A percentile compares a stretch with the other conserved stretches of the same genome.
Conservation (phyloP, 106 monocot genomes). For the Hemerocallis citrina region DNA sequence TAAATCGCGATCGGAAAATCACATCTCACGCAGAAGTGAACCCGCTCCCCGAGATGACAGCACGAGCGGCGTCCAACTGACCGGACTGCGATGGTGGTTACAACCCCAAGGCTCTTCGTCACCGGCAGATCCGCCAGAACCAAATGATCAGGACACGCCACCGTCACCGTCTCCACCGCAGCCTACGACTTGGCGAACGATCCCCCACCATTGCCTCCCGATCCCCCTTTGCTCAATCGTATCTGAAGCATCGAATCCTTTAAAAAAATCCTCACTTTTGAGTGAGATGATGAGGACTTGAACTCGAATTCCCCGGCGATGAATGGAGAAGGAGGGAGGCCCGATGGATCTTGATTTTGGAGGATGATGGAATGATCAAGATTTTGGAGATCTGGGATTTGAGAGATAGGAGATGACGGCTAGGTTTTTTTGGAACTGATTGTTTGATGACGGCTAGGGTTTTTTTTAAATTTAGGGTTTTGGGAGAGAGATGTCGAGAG, state of each 20-base stretch:
- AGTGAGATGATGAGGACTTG: too few relatives aligned
- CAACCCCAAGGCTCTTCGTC: slow-evolving; percentile 16
- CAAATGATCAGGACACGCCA: slow-evolving; percentile 22
- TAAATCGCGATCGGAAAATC: slow-evolving; percentile 42
- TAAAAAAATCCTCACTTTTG: too few relatives aligned
- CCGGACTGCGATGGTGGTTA: neutral
- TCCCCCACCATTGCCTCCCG: slow-evolving; percentile 29
- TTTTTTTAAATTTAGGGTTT: too few relatives aligned
- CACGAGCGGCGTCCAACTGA: slow-evolving; percentile 16
- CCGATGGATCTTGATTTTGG: too few relatives aligned
- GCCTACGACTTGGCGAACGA: slow-evolving; percentile 5
- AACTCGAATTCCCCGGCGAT: too few relatives aligned
- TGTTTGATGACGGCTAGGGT: too few relatives aligned
- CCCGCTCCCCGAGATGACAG: slow-evolving; percentile 19
- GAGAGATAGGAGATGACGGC: too few relatives aligned
- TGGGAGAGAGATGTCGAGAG: too few relatives aligned
- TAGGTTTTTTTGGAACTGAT: too few relatives aligned
- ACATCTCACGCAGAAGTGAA: slow-evolving; percentile 42
- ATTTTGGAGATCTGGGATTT: too few relatives aligned
- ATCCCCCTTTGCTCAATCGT: slow-evolving; percentile 29
- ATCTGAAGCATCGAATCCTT: slow-evolving; percentile 86
- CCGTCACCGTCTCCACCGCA: slow-evolving; percentile 25
- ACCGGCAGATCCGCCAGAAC: slow-evolving; percentile 22
- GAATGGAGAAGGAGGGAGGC: too few relatives aligned
- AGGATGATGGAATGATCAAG: too few relatives aligned